Evolutionary conservation across 139 green algal species (phyloP), one percentile per base, ranked within the genome.

Genomic region (Tetraselmis chui): DNA sequence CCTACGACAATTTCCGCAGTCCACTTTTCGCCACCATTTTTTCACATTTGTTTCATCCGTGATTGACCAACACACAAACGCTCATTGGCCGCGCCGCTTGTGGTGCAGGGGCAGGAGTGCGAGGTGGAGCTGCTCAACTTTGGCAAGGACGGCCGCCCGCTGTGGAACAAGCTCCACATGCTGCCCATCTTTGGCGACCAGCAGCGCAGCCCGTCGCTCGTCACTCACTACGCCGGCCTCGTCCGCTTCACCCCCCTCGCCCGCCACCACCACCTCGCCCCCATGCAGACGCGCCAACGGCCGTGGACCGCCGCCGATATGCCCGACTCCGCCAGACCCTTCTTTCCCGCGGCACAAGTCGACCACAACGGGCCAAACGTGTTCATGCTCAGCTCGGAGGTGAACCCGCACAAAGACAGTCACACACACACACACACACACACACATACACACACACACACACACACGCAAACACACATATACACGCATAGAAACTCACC

Each of bases 51-150:
- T n/a, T n/a, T n/a, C n/a, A n/a, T n/a, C n/a, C n/a, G n/a, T n/a
- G n/a, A n/a, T n/a, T n/a, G n/a, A n/a, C n/a, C n/a, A n/a, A n/a
- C n/a, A n/a, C n/a, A n/a, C n/a, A n/a, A n/a, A n/a, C n/a, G n/a
- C n/a, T n/a, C n/a, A n/a, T n/a, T n/a, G n/a, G n/a, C n/a, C n/a
- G n/a, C n/a, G n/a, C n/a, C n/a, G n/a, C n/a, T n/a, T 30, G 26
- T 86, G 24, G 83, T 45, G 29, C 31, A 75, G n/a, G 79, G 79
- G 32, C 28, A 76, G 29, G 83, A 86, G 67, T 84, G 85, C 31
- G 22, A 78, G 31, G 83, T 59, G 45, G 80, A 86, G 28, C 29
- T 86, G 32, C 79, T 86, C 28, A 86, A 86, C 59, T 86, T 86
- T 28, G 24, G 26, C 58, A 86, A 84, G 74, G 83, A 86, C 77